These are phyloP conservation scores for Mesembryanthemum crystallinum DNA, from an alignment of 148 eudicot genomes.

Conservation along the genomic window DNA sequence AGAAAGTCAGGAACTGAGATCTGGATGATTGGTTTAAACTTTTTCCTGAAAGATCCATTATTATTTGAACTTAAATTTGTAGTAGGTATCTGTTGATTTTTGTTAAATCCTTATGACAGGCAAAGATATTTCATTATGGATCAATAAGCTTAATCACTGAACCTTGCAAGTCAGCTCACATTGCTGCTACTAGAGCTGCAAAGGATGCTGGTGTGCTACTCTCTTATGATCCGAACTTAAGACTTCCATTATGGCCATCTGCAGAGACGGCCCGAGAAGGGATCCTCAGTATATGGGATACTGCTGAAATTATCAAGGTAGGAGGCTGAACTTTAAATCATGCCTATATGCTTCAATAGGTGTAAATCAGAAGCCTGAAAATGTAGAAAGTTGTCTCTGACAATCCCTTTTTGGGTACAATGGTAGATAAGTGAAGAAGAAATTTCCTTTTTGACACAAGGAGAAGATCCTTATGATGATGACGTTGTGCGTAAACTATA, in stretches of 20 bases:
- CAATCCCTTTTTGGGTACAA: constrained; percentile 14
- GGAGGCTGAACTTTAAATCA: not conserved
- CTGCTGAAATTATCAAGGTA: constrained; percentile 95
- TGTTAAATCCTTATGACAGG: constrained; percentile 43
- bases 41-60: not conserved
- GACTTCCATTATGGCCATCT: constrained; percentile 97
- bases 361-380: not conserved
- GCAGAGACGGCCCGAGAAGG: constrained; percentile 89
- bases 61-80: not conserved
- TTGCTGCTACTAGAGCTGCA: constrained; percentile 86
- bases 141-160: constrained; percentile 95
- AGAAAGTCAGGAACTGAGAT: not conserved
- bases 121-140: constrained; percentile 91
- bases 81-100: not conserved
- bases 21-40: not conserved
- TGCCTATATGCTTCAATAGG: not conserved
- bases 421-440: constrained; percentile 88
- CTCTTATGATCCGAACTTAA: constrained; percentile 93
- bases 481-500: constrained; percentile 82
- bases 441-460: constrained; percentile 78
- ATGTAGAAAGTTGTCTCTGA: constrained; percentile 13
- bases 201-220: constrained; percentile 89
- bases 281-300: constrained; percentile 91
- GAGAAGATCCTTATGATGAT: constrained; percentile 94
- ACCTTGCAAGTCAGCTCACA: constrained; percentile 91